Conservation (phyloP, 257 asterid species). For the Lycium barbarum region DNA sequence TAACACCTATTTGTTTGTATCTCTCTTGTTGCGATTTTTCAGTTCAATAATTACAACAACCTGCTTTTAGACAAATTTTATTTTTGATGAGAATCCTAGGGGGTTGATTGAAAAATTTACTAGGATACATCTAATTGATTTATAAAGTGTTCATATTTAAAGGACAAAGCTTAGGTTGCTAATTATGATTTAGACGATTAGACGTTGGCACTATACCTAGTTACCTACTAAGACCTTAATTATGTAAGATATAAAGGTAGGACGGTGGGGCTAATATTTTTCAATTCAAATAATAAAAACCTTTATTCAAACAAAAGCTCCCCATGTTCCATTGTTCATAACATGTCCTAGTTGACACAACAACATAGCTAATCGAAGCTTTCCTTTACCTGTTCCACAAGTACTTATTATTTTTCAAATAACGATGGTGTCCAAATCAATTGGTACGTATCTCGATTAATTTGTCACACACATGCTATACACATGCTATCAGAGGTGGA, state of each 20-base stretch:
- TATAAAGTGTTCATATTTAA: constrained; percentile 3
- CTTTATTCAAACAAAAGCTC: constrained; percentile 3
- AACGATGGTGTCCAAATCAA: no score
- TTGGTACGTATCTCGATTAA: no score
- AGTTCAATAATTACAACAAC: not conserved
- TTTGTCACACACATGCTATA: no score
- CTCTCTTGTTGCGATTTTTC: not conserved
- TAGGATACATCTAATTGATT: not conserved
- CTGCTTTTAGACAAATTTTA: not conserved
- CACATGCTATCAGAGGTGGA: no score
- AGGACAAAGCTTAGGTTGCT: not conserved
- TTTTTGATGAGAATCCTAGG: constrained; percentile 5
- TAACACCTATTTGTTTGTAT: constrained; percentile 3
- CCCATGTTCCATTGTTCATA: constrained; percentile 26
- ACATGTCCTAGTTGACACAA: constrained; percentile 36
- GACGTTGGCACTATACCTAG: not conserved
- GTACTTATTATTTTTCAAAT: not conserved
- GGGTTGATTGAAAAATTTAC: not conserved
- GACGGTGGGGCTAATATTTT: constrained; percentile 25
- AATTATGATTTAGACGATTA: constrained; percentile 2
- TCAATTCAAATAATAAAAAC: not conserved
- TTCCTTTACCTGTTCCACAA: not conserved
- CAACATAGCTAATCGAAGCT: not conserved
- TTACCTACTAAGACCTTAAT: constrained; percentile 31
- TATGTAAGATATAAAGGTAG: constrained; percentile 22